Evolutionary conservation across 2,329 filamentous ascomycete genomes (phyloP), one percentile per base, ranked within the genome.

Genomic region (Fusarium nygamai): DNA sequence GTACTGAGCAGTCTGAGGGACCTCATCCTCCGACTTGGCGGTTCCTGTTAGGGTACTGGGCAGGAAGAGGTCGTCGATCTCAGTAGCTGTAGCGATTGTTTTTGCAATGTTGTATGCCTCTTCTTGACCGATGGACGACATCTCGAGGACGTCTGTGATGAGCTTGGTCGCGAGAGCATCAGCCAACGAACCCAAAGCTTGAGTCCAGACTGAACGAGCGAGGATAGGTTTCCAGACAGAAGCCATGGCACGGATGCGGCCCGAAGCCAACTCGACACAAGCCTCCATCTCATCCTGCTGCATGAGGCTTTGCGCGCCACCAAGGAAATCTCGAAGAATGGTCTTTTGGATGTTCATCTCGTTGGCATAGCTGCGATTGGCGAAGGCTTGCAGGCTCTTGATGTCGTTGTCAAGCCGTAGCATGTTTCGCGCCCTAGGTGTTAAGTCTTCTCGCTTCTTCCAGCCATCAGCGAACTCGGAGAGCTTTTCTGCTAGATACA

Each of bases 261-360:
- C 78, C 10, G 87, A 85, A 19, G 89, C 89, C 8, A 86, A 81
- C 60, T 90, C 87, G 39, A 92, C 85, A 29, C 85, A 86, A 43
- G 85, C 81, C 29, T 87, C 85, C 43, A 87, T 83, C 34, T 89
- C 88, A 46, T 88, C 87, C 73, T 90, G 87, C 67, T 90, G 87
- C 67, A 91, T 84, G 33, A 92, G 81, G 73, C 87, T 92, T 76
- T 92, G 89, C 31, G 88, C 85, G 5, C 88, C 89, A 36, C 89
- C 90, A 1, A 92, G 82, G 2, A 92, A 83, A 76, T 92, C 90
- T 14, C 87, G 85, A n/a, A 92, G 79, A 8, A 92, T 83, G 0
- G 88, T 91, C 76, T 90, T 88, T 69, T 92, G 90, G 11, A 88
- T 85, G 51, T 84, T 86, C 83, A 92, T 88, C 76, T 92, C 91